Conservation (phyloP, 768 basidiomycete species). For the Trametes cingulata region DNA sequence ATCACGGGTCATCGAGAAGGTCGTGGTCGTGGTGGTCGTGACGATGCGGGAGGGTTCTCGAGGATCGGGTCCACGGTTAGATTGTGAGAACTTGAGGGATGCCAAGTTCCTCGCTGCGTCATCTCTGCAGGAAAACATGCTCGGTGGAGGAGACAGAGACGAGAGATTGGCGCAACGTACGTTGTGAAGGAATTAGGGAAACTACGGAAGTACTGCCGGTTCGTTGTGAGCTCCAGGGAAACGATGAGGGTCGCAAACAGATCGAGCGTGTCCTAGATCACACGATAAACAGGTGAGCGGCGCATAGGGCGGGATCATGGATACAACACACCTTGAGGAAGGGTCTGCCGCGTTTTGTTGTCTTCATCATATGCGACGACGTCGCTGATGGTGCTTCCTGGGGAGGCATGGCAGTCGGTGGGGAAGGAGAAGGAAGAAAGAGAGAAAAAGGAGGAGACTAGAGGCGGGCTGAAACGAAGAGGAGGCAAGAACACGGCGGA, state of each 20-base stretch:
- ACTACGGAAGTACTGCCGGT: slow-evolving; percentile 95
- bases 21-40: slow-evolving; percentile 98
- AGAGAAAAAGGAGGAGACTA: slow-evolving; percentile 29
- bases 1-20: slow-evolving; percentile 99
- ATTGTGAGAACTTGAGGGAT: slow-evolving; percentile 97
- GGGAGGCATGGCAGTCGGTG: slow-evolving; percentile 36
- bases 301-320: slow-evolving; percentile 7
- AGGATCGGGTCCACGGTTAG: slow-evolving; percentile 97
- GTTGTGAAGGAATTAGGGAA: slow-evolving; percentile 96
- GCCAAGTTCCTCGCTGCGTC: slow-evolving; percentile 93
- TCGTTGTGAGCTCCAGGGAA: slow-evolving; percentile 82
- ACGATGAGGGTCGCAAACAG: slow-evolving; percentile 96
- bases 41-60: slow-evolving; percentile 97
- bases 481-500: slow-evolving; percentile 20
- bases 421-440: slow-evolving; percentile 31
- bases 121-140: slow-evolving; percentile 58
- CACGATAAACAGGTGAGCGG: slow-evolving; percentile 11
- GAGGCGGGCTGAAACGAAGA: slow-evolving; percentile 16
- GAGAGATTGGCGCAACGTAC: slow-evolving; percentile 51
- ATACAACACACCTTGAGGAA: slow-evolving; percentile 74
- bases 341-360: slow-evolving; percentile 91
- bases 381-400: slow-evolving; percentile 51
- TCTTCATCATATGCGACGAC: slow-evolving; percentile 98
- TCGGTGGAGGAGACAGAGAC: slow-evolving; percentile 10
- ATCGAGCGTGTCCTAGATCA: slow-evolving; percentile 88